Conservation (phyloP, 2,329 filamentous ascomycete species). For the Massarina eburnea region DNA sequence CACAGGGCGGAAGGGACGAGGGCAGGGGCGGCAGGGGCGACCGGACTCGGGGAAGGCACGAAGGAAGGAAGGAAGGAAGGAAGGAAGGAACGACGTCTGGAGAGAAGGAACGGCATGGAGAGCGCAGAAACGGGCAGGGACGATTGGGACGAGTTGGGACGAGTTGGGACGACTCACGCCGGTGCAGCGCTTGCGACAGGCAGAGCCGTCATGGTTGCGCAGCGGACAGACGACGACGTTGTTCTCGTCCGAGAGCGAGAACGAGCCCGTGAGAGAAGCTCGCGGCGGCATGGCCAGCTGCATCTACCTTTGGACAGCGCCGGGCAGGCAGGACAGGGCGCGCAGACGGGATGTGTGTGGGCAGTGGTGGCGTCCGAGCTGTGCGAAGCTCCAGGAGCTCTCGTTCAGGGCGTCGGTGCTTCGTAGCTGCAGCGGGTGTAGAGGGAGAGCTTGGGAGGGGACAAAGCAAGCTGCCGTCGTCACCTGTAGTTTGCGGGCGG, state of each 20-base stretch:
- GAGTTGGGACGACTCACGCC: constrained; percentile 80
- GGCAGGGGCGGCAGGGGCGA: neutral
- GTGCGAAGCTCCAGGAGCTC: constrained; percentile 12
- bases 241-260: constrained; percentile 87
- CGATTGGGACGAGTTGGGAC: neutral
- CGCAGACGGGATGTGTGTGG: constrained; percentile 9
- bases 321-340: constrained; percentile 14
- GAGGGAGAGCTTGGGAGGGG: constrained; percentile 1
- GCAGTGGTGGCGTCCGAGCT: constrained; percentile 14
- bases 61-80: constrained; percentile 12
- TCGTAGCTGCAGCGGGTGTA: neutral
- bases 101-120: neutral
- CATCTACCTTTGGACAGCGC: constrained; percentile 40
- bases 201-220: constrained; percentile 92
- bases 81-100: constrained; percentile 1
- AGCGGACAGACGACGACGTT: constrained; percentile 97
- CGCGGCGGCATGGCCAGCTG: constrained; percentile 78
- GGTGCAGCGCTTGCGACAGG: constrained; percentile 95
- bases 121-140: neutral
- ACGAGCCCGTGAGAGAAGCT: constrained; percentile 83
- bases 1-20: constrained; percentile 5
- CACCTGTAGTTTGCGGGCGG: neutral
- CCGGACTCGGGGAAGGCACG: constrained; percentile 11
- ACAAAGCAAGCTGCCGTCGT: neutral
- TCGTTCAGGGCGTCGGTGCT: neutral